Percentiles rank a stretch among this genome's conserved stretches.
Conservation (phyloP, 2,329 filamentous ascomycete species). For the Cercospora zeae-maydis region DNA sequence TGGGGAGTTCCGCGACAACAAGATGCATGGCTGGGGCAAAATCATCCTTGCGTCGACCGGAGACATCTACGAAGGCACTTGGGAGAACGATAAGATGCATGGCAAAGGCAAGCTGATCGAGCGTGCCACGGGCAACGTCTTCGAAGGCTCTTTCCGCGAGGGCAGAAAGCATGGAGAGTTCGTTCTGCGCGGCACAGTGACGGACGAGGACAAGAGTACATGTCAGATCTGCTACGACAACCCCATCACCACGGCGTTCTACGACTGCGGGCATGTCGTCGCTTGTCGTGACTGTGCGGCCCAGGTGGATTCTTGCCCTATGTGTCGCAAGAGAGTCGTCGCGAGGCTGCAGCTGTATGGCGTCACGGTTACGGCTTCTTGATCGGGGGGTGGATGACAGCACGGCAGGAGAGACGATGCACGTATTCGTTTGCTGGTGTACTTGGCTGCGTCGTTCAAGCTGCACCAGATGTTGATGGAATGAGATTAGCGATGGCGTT, state of each 20-base stretch:
- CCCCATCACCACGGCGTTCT: slow-evolving; percentile 58
- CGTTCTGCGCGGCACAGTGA: slow-evolving; percentile 60
- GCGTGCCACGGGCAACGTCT: slow-evolving; percentile 56
- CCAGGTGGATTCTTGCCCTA: slow-evolving; percentile 57
- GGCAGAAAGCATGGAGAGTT: slow-evolving; percentile 60
- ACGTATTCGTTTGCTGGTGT: background rate
- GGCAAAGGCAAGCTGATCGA: slow-evolving; percentile 58
- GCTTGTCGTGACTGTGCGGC: slow-evolving; percentile 59
- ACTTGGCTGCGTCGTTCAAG: background rate
- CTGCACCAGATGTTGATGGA: background rate
- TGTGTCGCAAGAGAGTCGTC: slow-evolving; percentile 57
- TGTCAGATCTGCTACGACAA: slow-evolving; percentile 63
- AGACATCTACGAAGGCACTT: slow-evolving; percentile 57
- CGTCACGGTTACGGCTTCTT: slow-evolving; percentile 19
- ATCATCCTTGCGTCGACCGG: slow-evolving; percentile 60
- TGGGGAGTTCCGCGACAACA: slow-evolving; percentile 52
- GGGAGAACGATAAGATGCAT: slow-evolving; percentile 62
- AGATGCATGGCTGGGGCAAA: slow-evolving; percentile 54
- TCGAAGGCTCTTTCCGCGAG: slow-evolving; percentile 58
- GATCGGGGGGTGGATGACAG: background rate
- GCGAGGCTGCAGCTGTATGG: slow-evolving; percentile 56
- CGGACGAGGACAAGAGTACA: slow-evolving; percentile 57
- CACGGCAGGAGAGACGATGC: background rate
- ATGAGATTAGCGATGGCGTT: slow-evolving; percentile 10
- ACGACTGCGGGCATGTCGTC: slow-evolving; percentile 61